These are phyloP conservation scores for Turnera subulata DNA, from an alignment of 345 rosid species.

Conservation along the genomic window DNA sequence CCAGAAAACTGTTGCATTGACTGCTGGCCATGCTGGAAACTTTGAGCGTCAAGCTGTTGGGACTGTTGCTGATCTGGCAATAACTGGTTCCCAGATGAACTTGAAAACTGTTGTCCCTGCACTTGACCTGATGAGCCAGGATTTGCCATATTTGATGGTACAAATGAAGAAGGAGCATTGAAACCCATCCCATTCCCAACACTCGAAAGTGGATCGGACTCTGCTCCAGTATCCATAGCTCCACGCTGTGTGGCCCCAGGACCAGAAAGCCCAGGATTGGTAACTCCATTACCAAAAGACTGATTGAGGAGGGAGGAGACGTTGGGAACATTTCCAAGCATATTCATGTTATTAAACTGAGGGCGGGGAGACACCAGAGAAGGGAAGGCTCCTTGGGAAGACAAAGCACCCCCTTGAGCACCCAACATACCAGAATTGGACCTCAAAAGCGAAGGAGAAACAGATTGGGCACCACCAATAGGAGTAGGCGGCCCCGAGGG, in stretches of 20 bases:
- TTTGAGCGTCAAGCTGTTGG: conserved; percentile 60
- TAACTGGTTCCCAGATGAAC: conserved; percentile 52
- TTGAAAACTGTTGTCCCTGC: conserved; percentile 77
- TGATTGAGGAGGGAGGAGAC: conserved; percentile 76
- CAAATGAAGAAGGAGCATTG: conserved; percentile 54
- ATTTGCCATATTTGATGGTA: conserved; percentile 56
- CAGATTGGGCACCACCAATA: conserved; percentile 68
- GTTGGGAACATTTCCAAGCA: conserved; percentile 79
- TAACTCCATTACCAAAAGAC: conserved; percentile 75
- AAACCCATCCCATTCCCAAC: conserved; percentile 66
- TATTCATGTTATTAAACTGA: conserved; percentile 68
- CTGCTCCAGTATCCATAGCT: conserved; percentile 66
- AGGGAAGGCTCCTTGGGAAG: conserved; percentile 68
- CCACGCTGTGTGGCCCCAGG: conserved; percentile 50
- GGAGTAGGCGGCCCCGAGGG: conserved; percentile 83
- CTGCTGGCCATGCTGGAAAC: conserved; percentile 75
- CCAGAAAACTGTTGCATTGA: conserved; percentile 60
- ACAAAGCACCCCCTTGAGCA: conserved; percentile 63
- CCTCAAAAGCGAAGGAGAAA: conserved; percentile 61
- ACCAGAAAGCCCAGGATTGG: conserved; percentile 48
- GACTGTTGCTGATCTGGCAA: conserved; percentile 67
- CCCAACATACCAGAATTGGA: conserved; percentile 73
- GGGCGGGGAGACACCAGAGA: conserved; percentile 60
- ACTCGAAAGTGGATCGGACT: conserved; percentile 63
- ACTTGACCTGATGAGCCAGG: conserved; percentile 63